Evolutionary conservation across 2,329 filamentous ascomycete species (phyloP).

Genomic region (Exophiala aquamarina): DNA sequence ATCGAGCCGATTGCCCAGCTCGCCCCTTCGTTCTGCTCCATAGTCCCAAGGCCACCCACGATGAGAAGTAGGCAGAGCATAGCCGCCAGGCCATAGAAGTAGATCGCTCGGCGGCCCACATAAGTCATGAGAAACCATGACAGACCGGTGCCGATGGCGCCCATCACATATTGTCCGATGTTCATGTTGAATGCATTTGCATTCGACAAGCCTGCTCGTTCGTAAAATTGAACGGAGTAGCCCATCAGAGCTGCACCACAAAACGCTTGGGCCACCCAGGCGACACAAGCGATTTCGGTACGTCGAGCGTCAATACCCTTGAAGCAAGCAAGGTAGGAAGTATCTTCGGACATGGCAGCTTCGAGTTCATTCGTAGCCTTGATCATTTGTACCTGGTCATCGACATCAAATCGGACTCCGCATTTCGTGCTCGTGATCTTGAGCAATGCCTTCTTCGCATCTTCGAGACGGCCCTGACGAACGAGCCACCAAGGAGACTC

Average conservation of each 20-base stretch:
- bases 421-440: slow-evolving; percentile 29
- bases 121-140: slow-evolving; percentile 47
- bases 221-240: slow-evolving; percentile 36
- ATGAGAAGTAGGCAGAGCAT: slow-evolving; percentile 76
- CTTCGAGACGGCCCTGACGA: slow-evolving; percentile 35
- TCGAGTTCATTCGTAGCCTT: slow-evolving; percentile 38
- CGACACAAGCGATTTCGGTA: slow-evolving; percentile 41
- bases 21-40: slow-evolving; percentile 56
- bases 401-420: slow-evolving; percentile 26
- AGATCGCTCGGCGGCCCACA: slow-evolving; percentile 42
- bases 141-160: slow-evolving; percentile 49
- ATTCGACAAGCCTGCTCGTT: slow-evolving; percentile 36
- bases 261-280: slow-evolving; percentile 36
- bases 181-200: slow-evolving; percentile 38
- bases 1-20: slow-evolving; percentile 80
- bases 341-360: slow-evolving; percentile 23
- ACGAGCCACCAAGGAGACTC: slow-evolving; percentile 42
- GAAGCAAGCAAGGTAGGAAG: slow-evolving; percentile 33
- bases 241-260: slow-evolving; percentile 33
- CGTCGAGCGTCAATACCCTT: slow-evolving; percentile 35
- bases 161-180: slow-evolving; percentile 65
- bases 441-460: slow-evolving; percentile 34
- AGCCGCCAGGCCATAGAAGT: slow-evolving; percentile 65
- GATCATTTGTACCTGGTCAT: slow-evolving; percentile 40
- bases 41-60: slow-evolving; percentile 74